phyloP scores from a whole-genome alignment of 2,329 filamentous ascomycete genomes.

The Penicillium occitanis region DNA sequence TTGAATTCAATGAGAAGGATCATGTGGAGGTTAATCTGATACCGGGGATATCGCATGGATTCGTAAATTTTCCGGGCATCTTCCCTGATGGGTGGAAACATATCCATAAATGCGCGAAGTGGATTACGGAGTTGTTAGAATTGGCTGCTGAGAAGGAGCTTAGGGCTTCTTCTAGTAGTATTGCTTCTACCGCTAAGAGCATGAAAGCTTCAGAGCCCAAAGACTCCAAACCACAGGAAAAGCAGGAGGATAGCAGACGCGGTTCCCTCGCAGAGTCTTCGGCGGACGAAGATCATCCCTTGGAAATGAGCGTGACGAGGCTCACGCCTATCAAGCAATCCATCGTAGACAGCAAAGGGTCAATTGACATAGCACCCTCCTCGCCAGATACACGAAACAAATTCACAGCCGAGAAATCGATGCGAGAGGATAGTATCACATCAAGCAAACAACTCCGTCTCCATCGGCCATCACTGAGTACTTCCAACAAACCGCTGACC shows the following conservation, averaged over 20 bases:
- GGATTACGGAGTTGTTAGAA: conserved; percentile 76
- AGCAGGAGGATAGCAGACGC: conserved; percentile 46
- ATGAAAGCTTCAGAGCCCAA: background rate
- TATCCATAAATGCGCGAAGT: conserved; percentile 72
- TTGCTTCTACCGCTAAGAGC: background rate
- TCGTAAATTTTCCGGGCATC: conserved; percentile 83
- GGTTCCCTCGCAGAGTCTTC: conserved; percentile 59
- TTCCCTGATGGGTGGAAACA: conserved; percentile 91
- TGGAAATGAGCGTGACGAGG: conserved; percentile 70
- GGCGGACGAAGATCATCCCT: conserved; percentile 74
- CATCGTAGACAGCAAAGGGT: background rate
- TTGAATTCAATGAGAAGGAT: conserved; percentile 68
- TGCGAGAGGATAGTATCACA: background rate
- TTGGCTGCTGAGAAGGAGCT: conserved; percentile 23
- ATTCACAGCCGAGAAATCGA: background rate
- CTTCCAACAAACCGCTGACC: background rate
- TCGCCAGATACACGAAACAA: background rate
- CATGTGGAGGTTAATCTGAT: conserved; percentile 80
- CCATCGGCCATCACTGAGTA: background rate
- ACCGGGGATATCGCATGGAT: conserved; percentile 88
- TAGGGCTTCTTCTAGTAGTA: conserved; percentile 25
- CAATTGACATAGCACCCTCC: background rate
- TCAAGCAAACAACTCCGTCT: background rate
- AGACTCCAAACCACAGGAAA: background rate
- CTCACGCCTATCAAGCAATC: conserved; percentile 27